phyloP scores from a whole-genome alignment of 1,284 basidiomycete genomes.

The Tausonia pullulans region DNA sequence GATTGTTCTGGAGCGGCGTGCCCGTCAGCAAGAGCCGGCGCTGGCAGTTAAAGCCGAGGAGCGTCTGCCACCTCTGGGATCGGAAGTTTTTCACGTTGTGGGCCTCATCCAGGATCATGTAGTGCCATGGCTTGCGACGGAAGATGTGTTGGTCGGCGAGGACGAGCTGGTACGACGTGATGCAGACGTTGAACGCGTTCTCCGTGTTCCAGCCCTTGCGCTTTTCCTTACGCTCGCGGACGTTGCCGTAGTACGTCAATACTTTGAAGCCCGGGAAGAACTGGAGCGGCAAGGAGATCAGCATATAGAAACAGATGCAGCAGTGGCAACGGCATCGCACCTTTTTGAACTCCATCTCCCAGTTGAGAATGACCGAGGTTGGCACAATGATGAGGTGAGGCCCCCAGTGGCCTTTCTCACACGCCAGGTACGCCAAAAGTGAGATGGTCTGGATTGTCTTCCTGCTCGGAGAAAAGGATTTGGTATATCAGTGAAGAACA shows the following conservation, averaged over 20 bases:
- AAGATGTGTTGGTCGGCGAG: constrained; percentile 88
- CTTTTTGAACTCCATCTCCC: constrained; percentile 99
- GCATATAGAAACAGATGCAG: constrained; percentile 39
- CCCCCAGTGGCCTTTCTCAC: constrained; percentile 58
- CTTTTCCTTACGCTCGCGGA: constrained; percentile 71
- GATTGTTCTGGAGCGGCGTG: constrained; percentile 71
- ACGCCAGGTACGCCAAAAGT: constrained; percentile 83
- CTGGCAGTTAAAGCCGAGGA: constrained; percentile 63
- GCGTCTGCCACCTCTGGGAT: constrained; percentile 83
- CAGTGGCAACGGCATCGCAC: constrained; percentile 56
- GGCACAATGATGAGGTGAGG: constrained; percentile 93
- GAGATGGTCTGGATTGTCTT: constrained; percentile 98
- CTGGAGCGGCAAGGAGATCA: constrained; percentile 58
- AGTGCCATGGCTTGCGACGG: constrained; percentile 90
- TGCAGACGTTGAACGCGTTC: constrained; percentile 87
- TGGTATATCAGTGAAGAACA: constrained; percentile 45
- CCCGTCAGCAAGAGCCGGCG: constrained; percentile 85
- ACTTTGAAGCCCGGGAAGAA: constrained; percentile 83
- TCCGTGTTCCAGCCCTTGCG: constrained; percentile 90
- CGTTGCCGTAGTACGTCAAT: constrained; percentile 81
- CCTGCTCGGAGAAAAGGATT: neutral
- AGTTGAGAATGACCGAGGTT: constrained; percentile 88
- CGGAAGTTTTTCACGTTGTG: constrained; percentile 95
- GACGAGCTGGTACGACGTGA: constrained; percentile 89
- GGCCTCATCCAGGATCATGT: constrained; percentile 92